Conservation (phyloP, 2,329 filamentous ascomycete genomes). For the Pseudodiploospora longispora region DNA sequence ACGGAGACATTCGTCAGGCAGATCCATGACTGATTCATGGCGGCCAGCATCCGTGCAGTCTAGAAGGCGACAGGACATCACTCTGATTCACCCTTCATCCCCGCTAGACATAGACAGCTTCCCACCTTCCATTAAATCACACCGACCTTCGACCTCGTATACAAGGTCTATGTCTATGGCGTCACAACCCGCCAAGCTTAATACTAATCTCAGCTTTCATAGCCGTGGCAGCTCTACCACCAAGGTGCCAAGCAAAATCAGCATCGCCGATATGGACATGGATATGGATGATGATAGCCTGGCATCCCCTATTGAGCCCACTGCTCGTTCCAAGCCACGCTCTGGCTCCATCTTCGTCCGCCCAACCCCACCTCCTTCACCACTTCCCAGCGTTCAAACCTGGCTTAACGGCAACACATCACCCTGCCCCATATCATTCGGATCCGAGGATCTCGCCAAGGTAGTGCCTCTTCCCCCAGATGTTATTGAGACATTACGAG, state of each 20-base stretch:
- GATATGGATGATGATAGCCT: no score
- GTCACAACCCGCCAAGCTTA: no score
- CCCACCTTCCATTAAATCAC: background rate
- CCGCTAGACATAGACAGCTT: background rate
- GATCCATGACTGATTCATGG: constrained; percentile 1
- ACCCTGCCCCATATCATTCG: constrained; percentile 19
- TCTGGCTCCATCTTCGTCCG: constrained; percentile 19
- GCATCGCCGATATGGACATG: no score
- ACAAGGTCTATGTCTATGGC: no score
- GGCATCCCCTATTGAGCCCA: background rate
- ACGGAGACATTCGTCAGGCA: background rate
- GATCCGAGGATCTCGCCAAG: constrained; percentile 28
- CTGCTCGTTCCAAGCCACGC: no score
- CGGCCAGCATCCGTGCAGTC: background rate
- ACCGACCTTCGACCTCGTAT: no score
- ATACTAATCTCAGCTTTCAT: no score
- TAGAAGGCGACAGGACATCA: background rate
- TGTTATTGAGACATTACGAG: constrained; percentile 44
- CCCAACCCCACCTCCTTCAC: constrained; percentile 26
- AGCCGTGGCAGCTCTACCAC: no score
- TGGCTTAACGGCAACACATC: constrained; percentile 26
- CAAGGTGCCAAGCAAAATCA: no score
- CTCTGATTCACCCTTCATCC: no score
- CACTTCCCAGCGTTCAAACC: constrained; percentile 26
- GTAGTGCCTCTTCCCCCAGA: constrained; percentile 43